Evolutionary conservation across 1,139 yeast genomes (phyloP).

Genomic region (Sugiyamaella japonica): DNA sequence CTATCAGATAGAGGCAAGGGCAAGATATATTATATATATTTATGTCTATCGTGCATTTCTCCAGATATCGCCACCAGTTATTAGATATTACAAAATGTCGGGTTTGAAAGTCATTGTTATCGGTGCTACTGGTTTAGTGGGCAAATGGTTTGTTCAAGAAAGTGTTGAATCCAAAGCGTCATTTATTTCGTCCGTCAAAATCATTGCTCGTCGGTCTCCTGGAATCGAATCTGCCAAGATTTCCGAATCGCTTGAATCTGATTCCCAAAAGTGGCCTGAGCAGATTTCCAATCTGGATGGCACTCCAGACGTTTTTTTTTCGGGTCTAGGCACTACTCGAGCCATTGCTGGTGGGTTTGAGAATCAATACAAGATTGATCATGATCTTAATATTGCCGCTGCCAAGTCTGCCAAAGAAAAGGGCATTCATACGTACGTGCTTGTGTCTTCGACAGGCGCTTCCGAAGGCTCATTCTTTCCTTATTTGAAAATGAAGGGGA

Average conservation of each 20-base stretch:
- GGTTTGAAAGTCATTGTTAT: slow-evolving; percentile 13
- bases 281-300: slow-evolving; percentile 9
- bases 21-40: too few relatives aligned
- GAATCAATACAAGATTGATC: slow-evolving; percentile 18
- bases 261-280: slow-evolving; percentile 11
- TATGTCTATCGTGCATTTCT: not conserved
- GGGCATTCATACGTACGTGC: slow-evolving; percentile 16
- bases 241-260: slow-evolving; percentile 9
- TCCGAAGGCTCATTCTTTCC: slow-evolving; percentile 4
- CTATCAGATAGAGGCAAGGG: too few relatives aligned
- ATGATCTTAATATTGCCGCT: slow-evolving; percentile 16
- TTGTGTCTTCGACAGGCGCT: slow-evolving; percentile 18
- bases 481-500: slow-evolving; percentile 18
- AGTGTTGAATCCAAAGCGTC: slow-evolving; percentile 4
- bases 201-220: slow-evolving; percentile 3
- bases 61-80: not conserved
- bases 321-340: slow-evolving; percentile 20
- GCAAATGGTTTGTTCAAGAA: slow-evolving; percentile 15
- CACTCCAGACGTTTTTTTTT: slow-evolving; percentile 14
- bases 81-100: slow-evolving; percentile 8
- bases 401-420: slow-evolving; percentile 19
- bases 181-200: slow-evolving; percentile 4
- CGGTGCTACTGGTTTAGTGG: slow-evolving; percentile 22
- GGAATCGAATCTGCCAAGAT: slow-evolving; percentile 5
- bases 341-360: slow-evolving; percentile 19